Percentiles rank a stretch among this genome's conserved stretches.
phyloP scores from a whole-genome alignment of 139 green algal species.

The Desmodesmus armatus region DNA sequence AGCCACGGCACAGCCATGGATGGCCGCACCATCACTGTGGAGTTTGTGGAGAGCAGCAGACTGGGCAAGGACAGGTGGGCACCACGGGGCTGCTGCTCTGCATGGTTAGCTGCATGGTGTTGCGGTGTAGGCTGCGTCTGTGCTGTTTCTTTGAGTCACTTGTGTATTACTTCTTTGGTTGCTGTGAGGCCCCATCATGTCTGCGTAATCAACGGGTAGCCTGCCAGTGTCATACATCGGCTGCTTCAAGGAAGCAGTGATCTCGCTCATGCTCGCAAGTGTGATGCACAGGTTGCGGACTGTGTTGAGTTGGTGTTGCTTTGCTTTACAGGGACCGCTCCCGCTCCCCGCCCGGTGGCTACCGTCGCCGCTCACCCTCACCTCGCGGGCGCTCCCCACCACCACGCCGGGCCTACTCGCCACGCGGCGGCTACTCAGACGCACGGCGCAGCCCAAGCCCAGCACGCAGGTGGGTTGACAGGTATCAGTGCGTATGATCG shows the following conservation, averaged over 20 bases:
- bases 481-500: neutral
- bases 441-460: too few species aligned
- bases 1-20: slow-evolving; percentile 62
- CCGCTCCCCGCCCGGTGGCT: slow-evolving; percentile 3
- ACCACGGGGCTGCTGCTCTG: neutral
- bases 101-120: neutral
- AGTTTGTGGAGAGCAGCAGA: slow-evolving; percentile 63
- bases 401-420: slow-evolving; percentile 10
- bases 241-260: too few species aligned
- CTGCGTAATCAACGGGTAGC: neutral
- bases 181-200: neutral
- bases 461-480: neutral
- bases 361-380: slow-evolving; percentile 8
- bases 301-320: neutral
- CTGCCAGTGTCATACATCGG: neutral
- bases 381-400: slow-evolving; percentile 6
- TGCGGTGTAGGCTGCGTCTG: neutral
- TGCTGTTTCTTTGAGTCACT: neutral
- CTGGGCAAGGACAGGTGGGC: neutral
- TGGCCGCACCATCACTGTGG: slow-evolving; percentile 73
- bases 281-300: too few species aligned
- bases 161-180: too few species aligned
- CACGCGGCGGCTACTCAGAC: neutral
- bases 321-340: slow-evolving; percentile 33
- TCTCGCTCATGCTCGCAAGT: too few species aligned